These are phyloP conservation scores for Amyloporia xantha DNA, from an alignment of 768 basidiomycete genomes.

Conservation along the genomic window DNA sequence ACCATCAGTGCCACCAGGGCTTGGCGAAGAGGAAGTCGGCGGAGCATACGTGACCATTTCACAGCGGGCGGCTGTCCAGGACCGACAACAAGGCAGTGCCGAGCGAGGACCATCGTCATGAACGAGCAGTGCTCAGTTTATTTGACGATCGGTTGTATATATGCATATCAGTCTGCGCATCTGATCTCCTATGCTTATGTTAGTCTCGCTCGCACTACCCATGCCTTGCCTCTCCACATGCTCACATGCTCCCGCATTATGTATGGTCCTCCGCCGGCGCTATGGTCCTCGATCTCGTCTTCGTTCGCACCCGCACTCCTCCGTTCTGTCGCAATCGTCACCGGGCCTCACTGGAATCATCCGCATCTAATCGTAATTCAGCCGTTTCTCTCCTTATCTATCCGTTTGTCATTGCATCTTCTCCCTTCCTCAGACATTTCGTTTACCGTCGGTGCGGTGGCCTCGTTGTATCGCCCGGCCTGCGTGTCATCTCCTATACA, in stretches of 20 bases:
- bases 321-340: not conserved
- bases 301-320: slow-evolving; percentile 12
- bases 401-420: slow-evolving; percentile 13
- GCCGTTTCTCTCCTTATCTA: slow-evolving; percentile 8
- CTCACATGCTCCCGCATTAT: slow-evolving; percentile 1
- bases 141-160: slow-evolving; percentile 3
- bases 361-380: slow-evolving; percentile 5
- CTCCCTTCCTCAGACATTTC: slow-evolving; percentile 5
- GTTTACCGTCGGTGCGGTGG: slow-evolving; percentile 1
- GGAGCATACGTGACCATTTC: slow-evolving; percentile 86
- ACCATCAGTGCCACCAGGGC: slow-evolving; percentile 65
- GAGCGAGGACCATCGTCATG: slow-evolving; percentile 6
- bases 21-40: slow-evolving; percentile 65
- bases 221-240: slow-evolving; percentile 2
- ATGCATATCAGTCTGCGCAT: slow-evolving; percentile 13
- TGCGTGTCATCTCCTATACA: slow-evolving; percentile 10
- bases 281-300: slow-evolving; percentile 13
- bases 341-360: not conserved
- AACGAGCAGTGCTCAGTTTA: not conserved
- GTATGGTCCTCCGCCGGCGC: slow-evolving; percentile 3
- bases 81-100: slow-evolving; percentile 40
- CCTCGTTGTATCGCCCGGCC: slow-evolving; percentile 3
- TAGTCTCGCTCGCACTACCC: slow-evolving; percentile 9
- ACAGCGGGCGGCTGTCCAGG: slow-evolving; percentile 64
- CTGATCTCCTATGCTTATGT: slow-evolving; percentile 19